Base-by-base conservation (phyloP, 345 rosid genomes). In the Eucalyptus sp. region DNA sequence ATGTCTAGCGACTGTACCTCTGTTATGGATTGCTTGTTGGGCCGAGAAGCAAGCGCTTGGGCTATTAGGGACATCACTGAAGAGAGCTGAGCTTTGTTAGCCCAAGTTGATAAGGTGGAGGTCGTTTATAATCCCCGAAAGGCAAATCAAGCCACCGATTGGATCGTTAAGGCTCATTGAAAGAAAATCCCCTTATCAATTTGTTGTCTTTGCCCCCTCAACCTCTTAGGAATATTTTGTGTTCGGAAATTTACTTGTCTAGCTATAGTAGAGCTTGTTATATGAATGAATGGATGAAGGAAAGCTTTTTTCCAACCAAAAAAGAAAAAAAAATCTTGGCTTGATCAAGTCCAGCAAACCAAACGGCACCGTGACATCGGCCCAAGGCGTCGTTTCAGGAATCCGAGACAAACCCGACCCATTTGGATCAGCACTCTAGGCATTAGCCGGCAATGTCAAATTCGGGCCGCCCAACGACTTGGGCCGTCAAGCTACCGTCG, bases 141-240 rank as follows among this genome's bases (percentile, higher is more conserved):
- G 33, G 12, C 17, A 27, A 62, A 64, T 64, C 3, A 13, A 29
- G 5, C 37, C 5, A 0, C 0, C 1, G 5, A 64, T n/a, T 64
- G 37, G 3, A 64, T 64, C 0, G 0, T 4, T 13, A 64, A 64
- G 10, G 37, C 0, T 1, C 9, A 14, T 0, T 8, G 71, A 64
- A n/a, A 64, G 18, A 64, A 64, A 64, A 64, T 0, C 2, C 1
- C 18, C 10, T 3, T 14, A n/a, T 31, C 1, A 14, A n/a, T n/a
- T 16, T 0, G 1, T 14, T 64, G 37, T 64, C 5, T 7, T 64
- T 64, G 5, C 18, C 16, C 71, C 76, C 37, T 64, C 18, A 13
- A 20, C 25, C 24, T 52, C 58, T 52, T 0, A 1, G 25, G 10
- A 20, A 52, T 52, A 52, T 52, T 52, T 52, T 52, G 58, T 52